A percentile compares a stretch with the other conserved stretches of the same genome.
phyloP scores from a whole-genome alignment of 139 green algal genomes.

The Chlamydomonas schloesseri region DNA sequence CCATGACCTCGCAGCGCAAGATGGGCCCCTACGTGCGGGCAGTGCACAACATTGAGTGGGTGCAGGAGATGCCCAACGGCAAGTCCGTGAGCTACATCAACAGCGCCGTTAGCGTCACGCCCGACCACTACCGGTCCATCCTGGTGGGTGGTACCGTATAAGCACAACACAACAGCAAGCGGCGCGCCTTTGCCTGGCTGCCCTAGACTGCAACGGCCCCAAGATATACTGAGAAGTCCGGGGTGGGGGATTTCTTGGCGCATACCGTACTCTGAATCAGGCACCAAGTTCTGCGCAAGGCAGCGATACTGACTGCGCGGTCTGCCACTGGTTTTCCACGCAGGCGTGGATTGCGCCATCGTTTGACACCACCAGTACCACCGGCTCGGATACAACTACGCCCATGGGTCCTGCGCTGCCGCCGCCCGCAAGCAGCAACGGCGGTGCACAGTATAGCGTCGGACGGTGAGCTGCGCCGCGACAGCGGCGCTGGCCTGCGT shows the following conservation, averaged over 20 bases:
- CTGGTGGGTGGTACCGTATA: too few relatives aligned
- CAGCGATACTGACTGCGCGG: too few relatives aligned
- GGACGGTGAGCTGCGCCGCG: too few relatives aligned
- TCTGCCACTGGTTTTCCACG: not conserved
- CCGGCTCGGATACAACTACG: not conserved
- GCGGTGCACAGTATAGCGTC: not conserved
- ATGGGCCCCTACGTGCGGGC: constrained; percentile 30
- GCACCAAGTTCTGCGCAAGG: too few relatives aligned
- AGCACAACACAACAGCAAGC: too few relatives aligned
- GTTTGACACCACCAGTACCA: not conserved
- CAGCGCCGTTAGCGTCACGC: constrained; percentile 39
- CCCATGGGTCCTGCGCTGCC: constrained; percentile 35
- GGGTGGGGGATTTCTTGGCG: too few relatives aligned
- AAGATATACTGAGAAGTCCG: too few relatives aligned
- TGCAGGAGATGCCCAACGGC: constrained; percentile 31
- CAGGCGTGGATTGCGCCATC: constrained; percentile 42
- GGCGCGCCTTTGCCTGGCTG: too few relatives aligned
- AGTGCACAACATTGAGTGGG: constrained; percentile 51
- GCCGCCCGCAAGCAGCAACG: not conserved
- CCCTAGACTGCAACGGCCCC: too few relatives aligned
- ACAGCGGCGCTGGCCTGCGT: too few relatives aligned
- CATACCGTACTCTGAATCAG: too few relatives aligned
- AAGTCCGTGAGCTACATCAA: constrained; percentile 22
- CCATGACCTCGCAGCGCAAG: constrained; percentile 9
- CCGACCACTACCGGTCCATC: constrained; percentile 41